Percentiles rank a stretch among this genome's conserved stretches.
phyloP scores from a whole-genome alignment of 306 rosid species.

The Vigna hirtella region DNA sequence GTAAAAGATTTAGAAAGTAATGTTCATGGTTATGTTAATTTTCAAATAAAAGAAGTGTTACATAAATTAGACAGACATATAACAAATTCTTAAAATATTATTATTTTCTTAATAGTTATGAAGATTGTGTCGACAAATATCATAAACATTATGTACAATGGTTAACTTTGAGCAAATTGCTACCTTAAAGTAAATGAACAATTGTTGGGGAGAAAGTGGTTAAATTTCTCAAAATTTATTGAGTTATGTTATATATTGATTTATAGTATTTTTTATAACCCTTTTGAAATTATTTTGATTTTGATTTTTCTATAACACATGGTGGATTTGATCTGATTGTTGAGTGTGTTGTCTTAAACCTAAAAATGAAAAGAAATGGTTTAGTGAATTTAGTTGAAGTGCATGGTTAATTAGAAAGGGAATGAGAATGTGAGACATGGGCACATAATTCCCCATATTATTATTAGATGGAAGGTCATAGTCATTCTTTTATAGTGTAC shows the following conservation, averaged over 20 bases:
- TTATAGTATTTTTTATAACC: background rate
- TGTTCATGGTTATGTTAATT: background rate
- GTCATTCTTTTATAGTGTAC: slow-evolving; percentile 88
- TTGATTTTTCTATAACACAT: background rate
- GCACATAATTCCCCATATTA: slow-evolving; percentile 61
- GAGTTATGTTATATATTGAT: background rate
- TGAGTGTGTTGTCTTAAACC: background rate
- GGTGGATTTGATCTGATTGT: background rate
- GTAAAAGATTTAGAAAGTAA: background rate
- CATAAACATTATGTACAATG: background rate
- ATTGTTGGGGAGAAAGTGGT: background rate
- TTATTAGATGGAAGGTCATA: slow-evolving; percentile 88
- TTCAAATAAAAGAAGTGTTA: background rate
- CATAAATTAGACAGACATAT: background rate
- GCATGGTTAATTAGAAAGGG: slow-evolving; percentile 48
- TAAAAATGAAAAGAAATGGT: background rate
- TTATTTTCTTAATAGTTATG: background rate
- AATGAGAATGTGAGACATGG: slow-evolving; percentile 63
- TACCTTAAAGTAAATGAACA: background rate
- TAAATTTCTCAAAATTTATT: background rate
- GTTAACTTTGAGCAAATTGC: background rate
- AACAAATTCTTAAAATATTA: background rate
- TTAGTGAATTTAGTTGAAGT: background rate
- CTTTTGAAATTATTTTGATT: background rate
- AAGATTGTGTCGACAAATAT: background rate